These are phyloP conservation scores for Arabidopsis lyrata DNA, from an alignment of 441 rosid genomes.

Conservation along the genomic window DNA sequence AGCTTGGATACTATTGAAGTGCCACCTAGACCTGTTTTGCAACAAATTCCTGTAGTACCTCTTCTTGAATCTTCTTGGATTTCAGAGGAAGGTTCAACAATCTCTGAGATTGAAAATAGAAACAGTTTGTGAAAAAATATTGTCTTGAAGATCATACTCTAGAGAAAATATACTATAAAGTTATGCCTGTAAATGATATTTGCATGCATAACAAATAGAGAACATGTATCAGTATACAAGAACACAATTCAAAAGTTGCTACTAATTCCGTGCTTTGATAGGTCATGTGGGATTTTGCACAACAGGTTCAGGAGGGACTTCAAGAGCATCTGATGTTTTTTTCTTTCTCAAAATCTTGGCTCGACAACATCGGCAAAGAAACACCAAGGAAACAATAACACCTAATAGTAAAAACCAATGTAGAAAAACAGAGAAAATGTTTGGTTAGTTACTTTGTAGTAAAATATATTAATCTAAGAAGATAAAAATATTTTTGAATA, in stretches of 20 bases:
- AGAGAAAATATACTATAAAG: not conserved
- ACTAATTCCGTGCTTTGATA: not conserved
- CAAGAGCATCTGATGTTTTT: not conserved
- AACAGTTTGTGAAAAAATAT: not conserved
- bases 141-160: not conserved
- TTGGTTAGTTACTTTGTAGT: not conserved
- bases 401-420: not conserved
- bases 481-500: no score
- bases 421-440: not conserved
- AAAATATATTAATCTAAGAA: no score
- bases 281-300: not conserved
- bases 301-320: not conserved
- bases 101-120: not conserved
- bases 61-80: not conserved
- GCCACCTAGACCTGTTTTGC: conserved; percentile 43
- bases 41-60: conserved; percentile 13
- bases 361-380: not conserved
- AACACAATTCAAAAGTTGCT: not conserved
- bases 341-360: not conserved
- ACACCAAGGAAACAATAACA: not conserved
- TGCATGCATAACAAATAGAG: not conserved
- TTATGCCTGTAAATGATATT: not conserved
- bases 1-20: conserved; percentile 29
- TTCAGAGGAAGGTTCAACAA: not conserved
- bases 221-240: not conserved